phyloP scores from a whole-genome alignment of 257 asterid species.

The Schizonepeta tenuifolia region DNA sequence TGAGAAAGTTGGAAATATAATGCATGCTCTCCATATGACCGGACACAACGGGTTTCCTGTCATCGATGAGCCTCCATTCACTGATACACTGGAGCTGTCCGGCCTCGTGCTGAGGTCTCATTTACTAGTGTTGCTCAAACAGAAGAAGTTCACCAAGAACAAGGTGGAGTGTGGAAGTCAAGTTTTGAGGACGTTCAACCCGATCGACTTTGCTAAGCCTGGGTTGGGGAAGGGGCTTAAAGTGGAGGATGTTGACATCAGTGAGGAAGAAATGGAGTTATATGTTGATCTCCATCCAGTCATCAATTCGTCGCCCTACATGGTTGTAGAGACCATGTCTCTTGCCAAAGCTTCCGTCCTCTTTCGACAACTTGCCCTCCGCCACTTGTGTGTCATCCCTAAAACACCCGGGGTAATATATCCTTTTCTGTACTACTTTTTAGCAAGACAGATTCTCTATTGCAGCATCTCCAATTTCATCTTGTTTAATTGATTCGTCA shows the following conservation, averaged over 20 bases:
- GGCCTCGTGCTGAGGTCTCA: constrained; percentile 92
- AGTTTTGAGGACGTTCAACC: constrained; percentile 53
- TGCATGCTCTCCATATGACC: constrained; percentile 63
- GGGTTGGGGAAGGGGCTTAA: constrained; percentile 92
- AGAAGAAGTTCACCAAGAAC: constrained; percentile 63
- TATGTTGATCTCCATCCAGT: constrained; percentile 92
- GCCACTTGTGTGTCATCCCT: constrained; percentile 93
- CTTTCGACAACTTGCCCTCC: constrained; percentile 84
- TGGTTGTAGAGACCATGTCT: constrained; percentile 93
- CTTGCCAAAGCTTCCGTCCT: constrained; percentile 94
- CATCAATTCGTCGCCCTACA: constrained; percentile 88
- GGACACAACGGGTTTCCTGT: constrained; percentile 92
- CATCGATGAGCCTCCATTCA: constrained; percentile 83
- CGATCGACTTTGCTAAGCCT: constrained; percentile 87
- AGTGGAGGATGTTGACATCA: constrained; percentile 71
- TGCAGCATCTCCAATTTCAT: too few relatives aligned
- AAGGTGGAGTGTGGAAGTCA: constrained; percentile 51
- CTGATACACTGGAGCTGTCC: constrained; percentile 77
- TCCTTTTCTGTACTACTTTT: not conserved
- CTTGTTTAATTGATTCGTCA: too few relatives aligned
- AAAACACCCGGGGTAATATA: constrained; percentile 66
- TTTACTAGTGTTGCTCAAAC: constrained; percentile 70
- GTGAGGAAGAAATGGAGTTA: constrained; percentile 88
- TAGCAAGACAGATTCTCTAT: too few relatives aligned
- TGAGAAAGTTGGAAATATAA: constrained; percentile 76